Percentiles rank a stretch among this genome's conserved stretches.
phyloP scores from a whole-genome alignment of 2,329 filamentous ascomycete genomes.

The Colletotrichum higginsianum region DNA sequence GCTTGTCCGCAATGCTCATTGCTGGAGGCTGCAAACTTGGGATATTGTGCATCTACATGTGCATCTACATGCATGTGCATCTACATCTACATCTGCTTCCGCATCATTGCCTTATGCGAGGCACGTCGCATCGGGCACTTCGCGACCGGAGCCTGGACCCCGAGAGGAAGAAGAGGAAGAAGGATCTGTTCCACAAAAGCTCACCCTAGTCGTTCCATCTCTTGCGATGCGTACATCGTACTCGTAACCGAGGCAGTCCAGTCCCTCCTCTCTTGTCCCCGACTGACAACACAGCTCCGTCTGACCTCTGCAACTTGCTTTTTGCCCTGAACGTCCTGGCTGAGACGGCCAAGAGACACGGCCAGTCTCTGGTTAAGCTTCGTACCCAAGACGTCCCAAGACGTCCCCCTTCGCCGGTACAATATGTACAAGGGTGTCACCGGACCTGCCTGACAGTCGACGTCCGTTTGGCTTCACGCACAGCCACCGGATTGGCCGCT shows the following conservation, averaged over 20 bases:
- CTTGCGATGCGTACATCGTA: too few relatives aligned
- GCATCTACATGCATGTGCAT: background rate
- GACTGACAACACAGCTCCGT: background rate
- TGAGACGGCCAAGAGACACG: slow-evolving; percentile 35
- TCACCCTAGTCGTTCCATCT: too few relatives aligned
- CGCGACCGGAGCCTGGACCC: background rate
- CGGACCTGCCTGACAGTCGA: slow-evolving; percentile 17
- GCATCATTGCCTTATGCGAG: slow-evolving; percentile 5
- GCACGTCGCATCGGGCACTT: slow-evolving; percentile 1
- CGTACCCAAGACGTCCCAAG: background rate
- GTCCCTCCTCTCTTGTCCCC: background rate
- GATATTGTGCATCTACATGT: background rate
- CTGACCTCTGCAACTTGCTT: slow-evolving; percentile 7
- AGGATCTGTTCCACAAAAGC: too few relatives aligned
- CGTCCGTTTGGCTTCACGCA: slow-evolving; percentile 21
- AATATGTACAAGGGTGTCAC: slow-evolving; percentile 4
- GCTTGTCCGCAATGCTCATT: background rate
- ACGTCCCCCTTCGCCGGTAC: slow-evolving; percentile 8
- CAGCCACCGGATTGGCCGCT: slow-evolving; percentile 25
- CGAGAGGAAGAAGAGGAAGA: too few relatives aligned
- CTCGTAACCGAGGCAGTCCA: background rate
- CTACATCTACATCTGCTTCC: background rate
- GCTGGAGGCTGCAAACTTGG: background rate
- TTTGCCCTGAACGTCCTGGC: background rate
- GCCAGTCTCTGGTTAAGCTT: slow-evolving; percentile 32